Evolutionary conservation across 2,329 filamentous ascomycete species (phyloP).

Genomic region (Diplocarpon rosae): DNA sequence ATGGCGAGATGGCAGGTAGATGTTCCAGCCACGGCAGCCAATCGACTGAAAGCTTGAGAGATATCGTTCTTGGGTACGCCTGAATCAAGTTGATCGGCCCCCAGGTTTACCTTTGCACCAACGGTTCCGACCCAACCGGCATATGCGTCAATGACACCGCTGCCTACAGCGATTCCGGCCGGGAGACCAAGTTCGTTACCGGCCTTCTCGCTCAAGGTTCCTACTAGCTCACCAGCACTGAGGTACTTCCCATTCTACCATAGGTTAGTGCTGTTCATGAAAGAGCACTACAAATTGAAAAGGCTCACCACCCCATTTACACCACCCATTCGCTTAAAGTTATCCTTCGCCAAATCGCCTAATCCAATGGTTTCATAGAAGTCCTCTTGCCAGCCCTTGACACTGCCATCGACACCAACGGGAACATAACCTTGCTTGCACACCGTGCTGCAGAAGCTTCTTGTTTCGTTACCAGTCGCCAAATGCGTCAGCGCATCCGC

Average conservation of each 20-base stretch:
- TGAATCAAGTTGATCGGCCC: slow-evolving; percentile 54
- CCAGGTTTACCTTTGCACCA: slow-evolving; percentile 83
- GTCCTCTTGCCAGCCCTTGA: slow-evolving; percentile 97
- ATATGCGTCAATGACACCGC: slow-evolving; percentile 95
- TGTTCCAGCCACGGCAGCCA: slow-evolving; percentile 90
- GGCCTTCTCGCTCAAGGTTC: slow-evolving; percentile 72
- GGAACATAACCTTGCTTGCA: slow-evolving; percentile 97
- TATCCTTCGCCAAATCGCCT: slow-evolving; percentile 69
- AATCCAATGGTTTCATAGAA: slow-evolving; percentile 82
- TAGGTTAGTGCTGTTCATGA: slow-evolving; percentile 12
- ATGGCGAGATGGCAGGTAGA: slow-evolving; percentile 97
- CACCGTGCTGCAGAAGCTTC: slow-evolving; percentile 91
- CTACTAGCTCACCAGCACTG: slow-evolving; percentile 85
- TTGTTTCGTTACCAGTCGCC: slow-evolving; percentile 81
- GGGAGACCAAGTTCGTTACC: slow-evolving; percentile 74
- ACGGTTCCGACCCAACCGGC: slow-evolving; percentile 98
- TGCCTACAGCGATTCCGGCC: slow-evolving; percentile 82
- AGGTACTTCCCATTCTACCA: slow-evolving; percentile 78
- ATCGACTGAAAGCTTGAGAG: slow-evolving; percentile 82
- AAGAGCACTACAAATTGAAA: slow-evolving; percentile 28
- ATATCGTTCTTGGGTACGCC: slow-evolving; percentile 68
- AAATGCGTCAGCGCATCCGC: slow-evolving; percentile 88
- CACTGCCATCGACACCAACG: slow-evolving; percentile 91
- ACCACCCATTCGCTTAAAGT: slow-evolving; percentile 89
- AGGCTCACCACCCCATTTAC: slow-evolving; percentile 84